These are phyloP conservation scores for Rhynchospora pubera DNA, from an alignment of 176 grass and related monocot genomes.

Conservation along the genomic window DNA sequence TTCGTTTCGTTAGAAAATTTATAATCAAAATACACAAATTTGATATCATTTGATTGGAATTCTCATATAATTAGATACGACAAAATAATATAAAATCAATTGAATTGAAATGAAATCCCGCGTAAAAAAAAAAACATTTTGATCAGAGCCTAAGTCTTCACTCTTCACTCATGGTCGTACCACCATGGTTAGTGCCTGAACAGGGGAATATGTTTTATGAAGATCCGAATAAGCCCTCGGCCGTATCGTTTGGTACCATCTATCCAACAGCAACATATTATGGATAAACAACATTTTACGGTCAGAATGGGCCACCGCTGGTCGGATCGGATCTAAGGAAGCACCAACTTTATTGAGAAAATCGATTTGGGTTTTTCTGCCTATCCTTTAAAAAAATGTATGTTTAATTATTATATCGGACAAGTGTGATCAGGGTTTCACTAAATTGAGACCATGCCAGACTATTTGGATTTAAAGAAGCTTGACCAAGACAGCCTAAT, in stretches of 20 bases:
- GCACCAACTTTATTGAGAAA: background rate
- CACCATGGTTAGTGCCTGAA: background rate
- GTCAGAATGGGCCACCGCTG: background rate
- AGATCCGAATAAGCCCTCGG: constrained; percentile 1
- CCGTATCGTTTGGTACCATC: background rate
- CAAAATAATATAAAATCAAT: too few relatives aligned
- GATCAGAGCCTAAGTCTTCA: too few relatives aligned
- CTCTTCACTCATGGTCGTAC: background rate
- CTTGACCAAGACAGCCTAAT: too few relatives aligned
- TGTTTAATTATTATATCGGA: background rate
- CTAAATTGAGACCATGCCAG: too few relatives aligned
- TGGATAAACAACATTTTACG: background rate
- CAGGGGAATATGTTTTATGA: background rate
- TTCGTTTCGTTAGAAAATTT: too few relatives aligned
- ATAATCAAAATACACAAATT: too few relatives aligned
- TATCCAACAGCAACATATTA: background rate
- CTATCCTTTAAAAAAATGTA: background rate
- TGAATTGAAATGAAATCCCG: too few relatives aligned
- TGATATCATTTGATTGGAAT: too few relatives aligned
- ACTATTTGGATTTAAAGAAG: background rate
- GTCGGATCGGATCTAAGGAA: background rate
- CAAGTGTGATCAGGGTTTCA: too few relatives aligned
- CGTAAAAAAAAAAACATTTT: too few relatives aligned
- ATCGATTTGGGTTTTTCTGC: background rate
- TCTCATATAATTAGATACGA: too few relatives aligned